phyloP scores from a whole-genome alignment of 345 rosid species.

The Eucalyptus erythrocorys region DNA sequence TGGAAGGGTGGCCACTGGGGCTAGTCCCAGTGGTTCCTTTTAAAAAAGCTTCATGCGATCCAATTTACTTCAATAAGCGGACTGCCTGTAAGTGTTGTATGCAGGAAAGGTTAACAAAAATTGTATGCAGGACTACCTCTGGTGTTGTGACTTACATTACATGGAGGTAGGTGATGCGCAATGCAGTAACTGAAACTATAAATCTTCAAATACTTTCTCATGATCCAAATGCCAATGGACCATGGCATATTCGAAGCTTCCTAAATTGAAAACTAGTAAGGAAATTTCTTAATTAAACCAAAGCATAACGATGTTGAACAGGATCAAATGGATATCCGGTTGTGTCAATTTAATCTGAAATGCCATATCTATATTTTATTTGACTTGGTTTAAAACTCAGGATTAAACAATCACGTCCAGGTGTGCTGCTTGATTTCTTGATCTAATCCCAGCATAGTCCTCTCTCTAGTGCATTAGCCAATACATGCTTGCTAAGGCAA shows the following conservation, averaged over 20 bases:
- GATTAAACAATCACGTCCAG: not conserved
- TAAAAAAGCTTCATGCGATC: not conserved
- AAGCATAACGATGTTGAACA: not conserved
- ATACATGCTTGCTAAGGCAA: not conserved
- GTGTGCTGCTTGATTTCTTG: not conserved
- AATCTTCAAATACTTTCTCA: not conserved
- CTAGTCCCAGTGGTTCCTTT: no score
- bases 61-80: not conserved
- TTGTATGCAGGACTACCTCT: no score
- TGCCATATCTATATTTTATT: not conserved
- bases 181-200: not conserved
- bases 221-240: not conserved
- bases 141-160: not conserved
- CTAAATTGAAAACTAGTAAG: not conserved
- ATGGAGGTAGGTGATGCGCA: not conserved
- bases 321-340: not conserved
- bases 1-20: no score
- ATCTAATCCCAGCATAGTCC: not conserved
- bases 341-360: not conserved
- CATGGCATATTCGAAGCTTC: not conserved
- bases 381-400: not conserved
- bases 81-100: not conserved
- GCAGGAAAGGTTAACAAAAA: not conserved
- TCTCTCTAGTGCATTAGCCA: not conserved
- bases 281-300: not conserved